phyloP scores from a whole-genome alignment of 768 basidiomycete genomes.

The Gymnopilus dilepis region DNA sequence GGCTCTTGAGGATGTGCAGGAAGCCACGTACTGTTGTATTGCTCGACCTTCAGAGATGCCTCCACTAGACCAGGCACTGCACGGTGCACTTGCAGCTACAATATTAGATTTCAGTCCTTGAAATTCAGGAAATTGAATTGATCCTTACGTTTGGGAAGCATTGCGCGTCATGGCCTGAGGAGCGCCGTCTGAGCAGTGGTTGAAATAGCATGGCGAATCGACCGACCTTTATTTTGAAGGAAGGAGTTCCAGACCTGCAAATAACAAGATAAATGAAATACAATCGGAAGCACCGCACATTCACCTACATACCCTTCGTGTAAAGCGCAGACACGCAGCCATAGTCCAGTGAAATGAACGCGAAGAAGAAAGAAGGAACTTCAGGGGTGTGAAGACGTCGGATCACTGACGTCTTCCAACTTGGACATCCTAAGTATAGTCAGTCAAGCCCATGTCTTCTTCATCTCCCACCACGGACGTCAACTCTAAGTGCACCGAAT shows the following conservation, averaged over 20 bases:
- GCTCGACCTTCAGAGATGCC: conserved; percentile 73
- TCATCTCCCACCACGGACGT: not conserved
- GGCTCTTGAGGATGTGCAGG: not conserved
- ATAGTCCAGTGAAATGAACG: conserved; percentile 34
- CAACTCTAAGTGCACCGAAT: too few species aligned
- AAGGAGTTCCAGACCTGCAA: conserved; percentile 84
- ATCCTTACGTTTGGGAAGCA: conserved; percentile 78
- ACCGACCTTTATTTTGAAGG: conserved; percentile 68
- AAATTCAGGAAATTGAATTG: not conserved
- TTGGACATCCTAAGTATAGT: too few species aligned
- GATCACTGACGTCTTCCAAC: not conserved
- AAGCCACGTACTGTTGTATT: conserved; percentile 65
- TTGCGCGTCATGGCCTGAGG: conserved; percentile 74
- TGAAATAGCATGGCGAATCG: not conserved
- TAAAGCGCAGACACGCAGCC: conserved; percentile 77
- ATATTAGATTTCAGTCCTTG: conserved; percentile 5
- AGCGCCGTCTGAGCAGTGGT: not conserved
- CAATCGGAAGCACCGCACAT: not conserved
- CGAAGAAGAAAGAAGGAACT: not conserved
- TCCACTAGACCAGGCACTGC: conserved; percentile 77
- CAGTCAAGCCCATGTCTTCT: not conserved
- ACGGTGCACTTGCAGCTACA: conserved; percentile 63
- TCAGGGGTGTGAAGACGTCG: not conserved
- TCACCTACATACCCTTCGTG: conserved; percentile 51
- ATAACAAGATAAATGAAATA: not conserved